Percentiles rank a stretch among this genome's conserved stretches.
Evolutionary conservation across 164 flowering plant genomes (phyloP).

Genomic region (Stephania japonica): DNA sequence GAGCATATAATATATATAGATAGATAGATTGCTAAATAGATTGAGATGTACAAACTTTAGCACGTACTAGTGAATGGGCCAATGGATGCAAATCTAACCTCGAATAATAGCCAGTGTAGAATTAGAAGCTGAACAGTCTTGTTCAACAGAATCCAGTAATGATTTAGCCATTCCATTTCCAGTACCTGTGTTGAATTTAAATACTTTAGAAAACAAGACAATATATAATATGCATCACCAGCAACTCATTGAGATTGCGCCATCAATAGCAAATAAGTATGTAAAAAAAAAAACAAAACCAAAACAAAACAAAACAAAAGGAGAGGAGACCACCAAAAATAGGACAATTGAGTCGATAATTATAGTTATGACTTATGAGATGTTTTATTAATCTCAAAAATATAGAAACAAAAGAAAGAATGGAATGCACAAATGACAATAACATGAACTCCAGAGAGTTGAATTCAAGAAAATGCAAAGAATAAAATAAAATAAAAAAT

Average conservation of each 20-base stretch:
- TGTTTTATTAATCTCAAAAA: too few relatives aligned
- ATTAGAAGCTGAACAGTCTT: constrained; percentile 52
- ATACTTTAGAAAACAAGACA: background rate
- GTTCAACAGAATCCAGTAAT: constrained; percentile 70
- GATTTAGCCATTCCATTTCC: constrained; percentile 98
- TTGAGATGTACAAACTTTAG: too few relatives aligned
- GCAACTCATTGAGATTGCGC: background rate
- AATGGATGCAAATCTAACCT: constrained; percentile 36
- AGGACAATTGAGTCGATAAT: background rate
- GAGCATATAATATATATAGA: background rate
- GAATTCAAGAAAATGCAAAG: background rate
- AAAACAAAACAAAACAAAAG: background rate
- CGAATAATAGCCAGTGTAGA: constrained; percentile 70
- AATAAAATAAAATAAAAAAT: background rate
- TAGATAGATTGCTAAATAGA: too few relatives aligned
- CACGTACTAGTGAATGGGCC: background rate
- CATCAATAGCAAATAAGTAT: background rate
- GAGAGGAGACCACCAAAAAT: background rate
- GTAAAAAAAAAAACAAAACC: background rate
- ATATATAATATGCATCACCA: background rate
- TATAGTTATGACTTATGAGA: too few relatives aligned
- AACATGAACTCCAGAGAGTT: background rate
- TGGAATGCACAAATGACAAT: background rate
- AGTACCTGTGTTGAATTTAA: constrained; percentile 49
- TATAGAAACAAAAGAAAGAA: too few relatives aligned